phyloP scores from a whole-genome alignment of 176 grass and related monocot genomes.

The Ensete glaucum region DNA sequence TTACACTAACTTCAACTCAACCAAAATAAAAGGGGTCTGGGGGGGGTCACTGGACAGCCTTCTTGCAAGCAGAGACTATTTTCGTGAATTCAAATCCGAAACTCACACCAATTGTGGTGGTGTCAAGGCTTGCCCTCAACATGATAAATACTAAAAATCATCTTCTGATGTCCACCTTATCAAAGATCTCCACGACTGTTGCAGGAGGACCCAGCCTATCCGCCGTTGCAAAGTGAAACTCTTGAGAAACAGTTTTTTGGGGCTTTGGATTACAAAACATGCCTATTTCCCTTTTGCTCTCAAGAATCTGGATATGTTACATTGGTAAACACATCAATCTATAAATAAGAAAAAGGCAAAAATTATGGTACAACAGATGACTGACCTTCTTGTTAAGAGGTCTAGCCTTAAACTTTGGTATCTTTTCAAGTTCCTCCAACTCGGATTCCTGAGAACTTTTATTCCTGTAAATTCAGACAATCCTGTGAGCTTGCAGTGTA shows the following conservation, averaged over 20 bases:
- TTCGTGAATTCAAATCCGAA: too few species aligned
- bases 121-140: too few species aligned
- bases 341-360: neutral
- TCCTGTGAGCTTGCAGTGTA: neutral
- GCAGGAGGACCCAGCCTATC: constrained; percentile 57
- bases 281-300: constrained; percentile 53
- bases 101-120: too few species aligned
- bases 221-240: constrained; percentile 83
- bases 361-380: neutral
- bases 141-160: neutral
- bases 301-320: constrained; percentile 58
- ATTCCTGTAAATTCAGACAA: constrained; percentile 32
- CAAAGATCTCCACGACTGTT: constrained; percentile 52
- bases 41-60: too few species aligned
- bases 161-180: constrained; percentile 48
- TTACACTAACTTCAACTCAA: neutral
- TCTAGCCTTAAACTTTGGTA: constrained; percentile 85
- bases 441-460: constrained; percentile 85
- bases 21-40: too few species aligned
- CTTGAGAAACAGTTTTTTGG: constrained; percentile 48
- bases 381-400: constrained; percentile 78
- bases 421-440: constrained; percentile 78
- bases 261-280: constrained; percentile 36
- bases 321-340: neutral
- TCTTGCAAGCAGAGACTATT: too few species aligned